phyloP scores from a whole-genome alignment of 2,329 filamentous ascomycete genomes.

The Phyllosticta citribraziliensis region DNA sequence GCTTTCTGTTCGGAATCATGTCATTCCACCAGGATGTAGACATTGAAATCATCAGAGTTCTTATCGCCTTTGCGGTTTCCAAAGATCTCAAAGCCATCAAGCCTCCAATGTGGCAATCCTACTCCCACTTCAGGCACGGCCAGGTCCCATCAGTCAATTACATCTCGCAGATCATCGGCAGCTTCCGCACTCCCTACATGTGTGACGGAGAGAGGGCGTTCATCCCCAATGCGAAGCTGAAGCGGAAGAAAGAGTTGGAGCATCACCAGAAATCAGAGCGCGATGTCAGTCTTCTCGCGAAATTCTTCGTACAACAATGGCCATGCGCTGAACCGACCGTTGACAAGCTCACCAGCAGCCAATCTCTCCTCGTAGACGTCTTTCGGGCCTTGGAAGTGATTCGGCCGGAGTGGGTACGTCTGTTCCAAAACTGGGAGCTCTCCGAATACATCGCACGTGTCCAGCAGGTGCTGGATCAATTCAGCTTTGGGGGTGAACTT shows the following conservation, averaged over 20 bases:
- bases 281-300: slow-evolving; percentile 31
- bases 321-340: slow-evolving; percentile 24
- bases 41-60: slow-evolving; percentile 32
- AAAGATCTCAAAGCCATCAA: slow-evolving; percentile 28
- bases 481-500: neutral
- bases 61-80: slow-evolving; percentile 38
- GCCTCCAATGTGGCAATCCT: slow-evolving; percentile 25
- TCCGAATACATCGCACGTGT: slow-evolving; percentile 34
- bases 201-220: neutral
- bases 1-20: slow-evolving; percentile 39
- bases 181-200: neutral
- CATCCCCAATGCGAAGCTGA: slow-evolving; percentile 13
- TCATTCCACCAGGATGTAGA: slow-evolving; percentile 31
- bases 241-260: slow-evolving; percentile 14
- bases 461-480: slow-evolving; percentile 30
- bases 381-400: slow-evolving; percentile 31
- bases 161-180: slow-evolving; percentile 16
- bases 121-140: slow-evolving; percentile 26
- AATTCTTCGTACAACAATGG: slow-evolving; percentile 29
- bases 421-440: slow-evolving; percentile 41
- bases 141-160: slow-evolving; percentile 24
- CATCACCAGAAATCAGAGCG: neutral
- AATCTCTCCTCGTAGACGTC: slow-evolving; percentile 24
- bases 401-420: slow-evolving; percentile 37
- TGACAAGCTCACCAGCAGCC: neutral